phyloP scores from a whole-genome alignment of 2,329 filamentous ascomycete genomes.

The Phyllosticta ampelicida region DNA sequence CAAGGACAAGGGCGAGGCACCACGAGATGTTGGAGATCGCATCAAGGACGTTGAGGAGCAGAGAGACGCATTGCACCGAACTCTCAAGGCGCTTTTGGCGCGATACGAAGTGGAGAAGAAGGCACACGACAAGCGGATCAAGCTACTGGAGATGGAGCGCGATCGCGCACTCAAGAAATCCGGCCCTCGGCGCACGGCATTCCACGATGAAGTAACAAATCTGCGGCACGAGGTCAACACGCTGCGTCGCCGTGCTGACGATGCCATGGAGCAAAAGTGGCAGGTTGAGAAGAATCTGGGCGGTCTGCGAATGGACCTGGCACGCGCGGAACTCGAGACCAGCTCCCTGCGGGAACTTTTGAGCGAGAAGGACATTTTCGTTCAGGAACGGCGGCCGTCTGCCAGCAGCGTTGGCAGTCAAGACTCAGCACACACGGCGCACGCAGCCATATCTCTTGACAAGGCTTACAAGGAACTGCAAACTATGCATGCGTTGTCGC shows the following conservation, averaged over 20 bases:
- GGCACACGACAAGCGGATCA: constrained; percentile 73
- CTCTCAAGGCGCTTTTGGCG: constrained; percentile 73
- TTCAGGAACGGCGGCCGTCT: constrained; percentile 46
- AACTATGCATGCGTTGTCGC: constrained; percentile 54
- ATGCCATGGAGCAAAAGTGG: constrained; percentile 92
- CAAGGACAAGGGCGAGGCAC: constrained; percentile 18
- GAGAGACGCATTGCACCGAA: constrained; percentile 80
- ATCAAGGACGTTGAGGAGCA: constrained; percentile 91
- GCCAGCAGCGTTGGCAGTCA: constrained; percentile 20
- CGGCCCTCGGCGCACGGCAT: constrained; percentile 65
- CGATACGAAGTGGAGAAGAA: constrained; percentile 76
- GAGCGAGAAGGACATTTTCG: constrained; percentile 69
- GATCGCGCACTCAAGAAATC: constrained; percentile 59
- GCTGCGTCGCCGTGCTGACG: constrained; percentile 77
- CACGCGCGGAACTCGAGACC: constrained; percentile 90
- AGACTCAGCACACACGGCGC: constrained; percentile 20
- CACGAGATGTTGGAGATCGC: constrained; percentile 60
- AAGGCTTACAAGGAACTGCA: constrained; percentile 66
- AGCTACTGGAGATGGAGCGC: constrained; percentile 64
- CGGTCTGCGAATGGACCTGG: constrained; percentile 90
- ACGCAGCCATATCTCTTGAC: constrained; percentile 61
- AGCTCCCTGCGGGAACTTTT: constrained; percentile 68
- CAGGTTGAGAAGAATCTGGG: constrained; percentile 83
- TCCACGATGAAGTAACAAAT: constrained; percentile 69
- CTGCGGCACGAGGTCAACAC: constrained; percentile 76